Conservation (phyloP, 202 grass and related monocot species). For the Bolboschoenoplectus hybrid region DNA sequence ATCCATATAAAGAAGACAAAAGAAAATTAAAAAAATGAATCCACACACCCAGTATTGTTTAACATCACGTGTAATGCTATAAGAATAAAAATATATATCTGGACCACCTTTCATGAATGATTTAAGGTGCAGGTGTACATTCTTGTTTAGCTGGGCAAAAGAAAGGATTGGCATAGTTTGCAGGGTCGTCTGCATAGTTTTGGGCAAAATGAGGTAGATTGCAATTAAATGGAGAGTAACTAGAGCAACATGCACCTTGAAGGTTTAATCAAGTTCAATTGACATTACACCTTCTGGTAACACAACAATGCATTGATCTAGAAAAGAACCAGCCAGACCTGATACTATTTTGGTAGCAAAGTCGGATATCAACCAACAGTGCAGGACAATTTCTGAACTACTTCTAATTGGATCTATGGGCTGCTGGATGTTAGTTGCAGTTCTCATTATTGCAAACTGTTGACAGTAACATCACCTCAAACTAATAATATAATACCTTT, state of each 20-base stretch:
- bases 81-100: background rate
- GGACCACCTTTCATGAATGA: background rate
- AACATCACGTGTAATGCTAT: background rate
- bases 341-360: background rate
- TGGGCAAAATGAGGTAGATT: background rate
- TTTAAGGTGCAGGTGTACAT: background rate
- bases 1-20: slow-evolving; percentile 25
- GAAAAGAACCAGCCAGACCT: background rate
- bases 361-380: slow-evolving; percentile 14
- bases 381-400: too few relatives aligned
- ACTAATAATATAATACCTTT: slow-evolving; percentile 53
- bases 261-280: background rate
- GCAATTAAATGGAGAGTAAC: background rate
- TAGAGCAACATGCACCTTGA: background rate
- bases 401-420: background rate
- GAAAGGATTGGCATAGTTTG: background rate
- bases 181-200: background rate
- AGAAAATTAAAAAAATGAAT: slow-evolving; percentile 12
- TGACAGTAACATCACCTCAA: background rate
- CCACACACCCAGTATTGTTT: background rate
- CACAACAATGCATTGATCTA: background rate
- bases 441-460: background rate
- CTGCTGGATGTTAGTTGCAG: background rate
- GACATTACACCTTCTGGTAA: background rate
- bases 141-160: background rate